Evolutionary conservation across 2,329 filamentous ascomycete genomes (phyloP).

Genomic region (Pochonia chlamydosporia): DNA sequence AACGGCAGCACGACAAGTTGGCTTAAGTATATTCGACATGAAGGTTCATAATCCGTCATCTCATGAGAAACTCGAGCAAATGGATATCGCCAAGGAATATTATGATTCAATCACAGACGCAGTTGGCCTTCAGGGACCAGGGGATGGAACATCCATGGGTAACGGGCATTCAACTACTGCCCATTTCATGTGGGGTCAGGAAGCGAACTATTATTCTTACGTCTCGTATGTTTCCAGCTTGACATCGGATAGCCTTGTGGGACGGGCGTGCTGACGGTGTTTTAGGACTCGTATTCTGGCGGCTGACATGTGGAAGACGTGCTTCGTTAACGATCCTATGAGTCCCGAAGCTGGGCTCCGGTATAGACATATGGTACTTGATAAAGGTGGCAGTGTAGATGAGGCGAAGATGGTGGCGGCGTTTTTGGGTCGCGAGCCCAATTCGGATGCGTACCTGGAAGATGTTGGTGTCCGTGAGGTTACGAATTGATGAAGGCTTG

Average conservation of each 20-base stretch:
- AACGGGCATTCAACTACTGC: neutral
- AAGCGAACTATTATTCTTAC: constrained; percentile 7
- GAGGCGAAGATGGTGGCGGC: neutral
- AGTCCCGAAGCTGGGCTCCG: neutral
- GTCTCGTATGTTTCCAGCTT: neutral
- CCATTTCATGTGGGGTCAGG: constrained; percentile 5
- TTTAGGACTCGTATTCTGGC: constrained; percentile 4
- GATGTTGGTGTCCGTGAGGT: neutral
- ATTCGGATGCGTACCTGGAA: constrained; percentile 1
- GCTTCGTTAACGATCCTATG: neutral
- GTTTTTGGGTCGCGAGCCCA: constrained; percentile 3
- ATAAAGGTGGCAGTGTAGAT: constrained; percentile 6
- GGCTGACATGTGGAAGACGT: constrained; percentile 4
- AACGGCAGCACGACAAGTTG: constrained; percentile 31
- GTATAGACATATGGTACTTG: constrained; percentile 1
- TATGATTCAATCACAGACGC: neutral
- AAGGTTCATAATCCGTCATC: constrained; percentile 4
- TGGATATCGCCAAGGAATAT: neutral
- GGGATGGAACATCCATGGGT: neutral
- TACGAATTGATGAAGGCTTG: neutral
- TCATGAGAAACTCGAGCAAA: neutral
- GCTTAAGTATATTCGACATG: constrained; percentile 2
- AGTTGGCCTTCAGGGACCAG: neutral
- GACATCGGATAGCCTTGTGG: no score
- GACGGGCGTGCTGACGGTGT: neutral